Conservation (phyloP, 139 green algal genomes). For the Micractinium sp. region DNA sequence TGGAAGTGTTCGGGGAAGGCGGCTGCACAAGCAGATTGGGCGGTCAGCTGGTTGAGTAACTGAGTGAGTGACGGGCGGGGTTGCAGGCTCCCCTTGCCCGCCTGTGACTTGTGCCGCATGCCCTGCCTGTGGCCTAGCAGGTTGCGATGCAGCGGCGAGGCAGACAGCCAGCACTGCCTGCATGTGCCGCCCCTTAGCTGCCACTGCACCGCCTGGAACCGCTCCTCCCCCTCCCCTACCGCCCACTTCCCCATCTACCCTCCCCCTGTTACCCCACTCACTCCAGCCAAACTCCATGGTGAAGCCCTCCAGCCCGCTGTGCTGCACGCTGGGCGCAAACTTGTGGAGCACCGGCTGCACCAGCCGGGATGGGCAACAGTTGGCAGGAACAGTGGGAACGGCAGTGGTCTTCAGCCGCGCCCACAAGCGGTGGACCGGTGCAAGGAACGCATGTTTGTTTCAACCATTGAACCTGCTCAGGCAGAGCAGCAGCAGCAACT, state of each 20-base stretch:
- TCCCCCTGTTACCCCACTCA: neutral
- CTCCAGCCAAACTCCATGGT: conserved; percentile 23
- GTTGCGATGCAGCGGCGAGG: neutral
- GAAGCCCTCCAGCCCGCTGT: conserved; percentile 30
- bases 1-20: conserved; percentile 21
- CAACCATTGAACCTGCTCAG: too few relatives aligned
- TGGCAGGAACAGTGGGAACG: too few relatives aligned
- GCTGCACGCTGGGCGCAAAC: conserved; percentile 24
- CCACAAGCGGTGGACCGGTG: neutral
- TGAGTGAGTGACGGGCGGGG: neutral
- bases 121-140: neutral
- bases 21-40: neutral
- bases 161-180: neutral
- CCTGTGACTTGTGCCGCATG: too few relatives aligned
- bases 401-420: neutral
- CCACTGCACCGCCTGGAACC: too few relatives aligned
- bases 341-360: conserved; percentile 18
- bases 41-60: neutral
- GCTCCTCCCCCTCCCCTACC: too few relatives aligned
- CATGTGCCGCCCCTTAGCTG: too few relatives aligned
- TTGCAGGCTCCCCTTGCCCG: too few relatives aligned
- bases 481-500: too few relatives aligned
- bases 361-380: too few relatives aligned
- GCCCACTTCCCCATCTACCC: too few relatives aligned
- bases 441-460: too few relatives aligned